phyloP scores from a whole-genome alignment of 1,139 yeast species.

The Pichia sp. region DNA sequence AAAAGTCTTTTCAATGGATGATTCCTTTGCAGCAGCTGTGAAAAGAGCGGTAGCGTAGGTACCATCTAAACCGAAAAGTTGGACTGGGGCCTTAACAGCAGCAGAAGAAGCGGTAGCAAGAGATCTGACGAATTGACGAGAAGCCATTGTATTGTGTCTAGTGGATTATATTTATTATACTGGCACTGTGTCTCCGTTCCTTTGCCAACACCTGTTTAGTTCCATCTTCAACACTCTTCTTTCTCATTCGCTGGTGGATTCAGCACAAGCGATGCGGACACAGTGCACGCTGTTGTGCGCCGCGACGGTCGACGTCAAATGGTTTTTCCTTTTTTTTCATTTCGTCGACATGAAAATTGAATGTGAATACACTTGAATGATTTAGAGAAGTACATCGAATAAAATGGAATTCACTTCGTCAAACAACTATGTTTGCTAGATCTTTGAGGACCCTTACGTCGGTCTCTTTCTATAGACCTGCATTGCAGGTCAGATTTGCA shows the following conservation, averaged over 20 bases:
- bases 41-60: slow-evolving; percentile 94
- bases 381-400: neutral
- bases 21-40: slow-evolving; percentile 83
- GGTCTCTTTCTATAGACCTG: neutral
- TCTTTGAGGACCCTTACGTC: neutral
- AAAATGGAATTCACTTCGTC: neutral
- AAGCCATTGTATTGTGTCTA: slow-evolving; percentile 39
- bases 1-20: slow-evolving; percentile 67
- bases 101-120: slow-evolving; percentile 39
- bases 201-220: neutral
- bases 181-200: neutral
- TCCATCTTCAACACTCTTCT: neutral
- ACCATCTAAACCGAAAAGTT: slow-evolving; percentile 92
- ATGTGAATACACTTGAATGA: neutral
- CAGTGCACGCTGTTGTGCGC: neutral
- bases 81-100: slow-evolving; percentile 81
- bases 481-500: slow-evolving; percentile 13
- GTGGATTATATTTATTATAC: neutral
- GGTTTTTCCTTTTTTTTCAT: neutral
- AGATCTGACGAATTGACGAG: slow-evolving; percentile 65
- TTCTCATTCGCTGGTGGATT: neutral
- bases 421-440: neutral
- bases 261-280: neutral
- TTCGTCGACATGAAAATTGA: neutral
- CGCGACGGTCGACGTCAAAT: neutral